These are phyloP conservation scores for Pythium pyrilobum DNA, from an alignment of 352 stramenopile species.

Conservation along the genomic window DNA sequence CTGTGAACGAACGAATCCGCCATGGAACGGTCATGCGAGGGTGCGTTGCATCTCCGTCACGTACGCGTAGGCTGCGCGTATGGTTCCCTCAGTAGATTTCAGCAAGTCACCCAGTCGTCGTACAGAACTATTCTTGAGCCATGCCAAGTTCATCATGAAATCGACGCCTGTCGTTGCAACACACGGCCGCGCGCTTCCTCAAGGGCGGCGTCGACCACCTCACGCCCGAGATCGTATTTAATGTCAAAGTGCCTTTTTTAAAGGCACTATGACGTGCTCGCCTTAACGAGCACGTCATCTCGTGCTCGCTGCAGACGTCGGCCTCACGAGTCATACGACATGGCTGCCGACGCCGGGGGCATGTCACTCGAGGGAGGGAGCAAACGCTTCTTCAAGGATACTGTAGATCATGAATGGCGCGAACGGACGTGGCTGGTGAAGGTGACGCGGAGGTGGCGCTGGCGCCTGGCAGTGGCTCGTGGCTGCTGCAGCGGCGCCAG, in stretches of 20 bases:
- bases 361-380: too few species aligned
- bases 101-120: not conserved
- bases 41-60: too few species aligned
- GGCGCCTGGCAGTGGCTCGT: not conserved
- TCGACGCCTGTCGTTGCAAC: not conserved
- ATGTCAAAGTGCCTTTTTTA: too few species aligned
- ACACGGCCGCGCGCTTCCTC: not conserved
- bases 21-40: too few species aligned
- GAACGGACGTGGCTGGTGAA: not conserved
- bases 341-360: too few species aligned
- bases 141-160: constrained; percentile 6
- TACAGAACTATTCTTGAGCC: not conserved
- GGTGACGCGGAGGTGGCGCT: too few species aligned
- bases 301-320: constrained; percentile 40
- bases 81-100: not conserved
- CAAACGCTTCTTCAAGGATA: constrained; percentile 15
- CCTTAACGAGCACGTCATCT: constrained; percentile 30
- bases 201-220: constrained; percentile 25
- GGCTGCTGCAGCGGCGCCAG: constrained; percentile 12
- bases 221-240: constrained; percentile 15
- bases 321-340: constrained; percentile 16
- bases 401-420: constrained; percentile 27
- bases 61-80: too few species aligned
- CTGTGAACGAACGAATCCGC: too few species aligned
- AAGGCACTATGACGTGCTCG: constrained; percentile 15